Evolutionary conservation across 768 basidiomycete species (phyloP), one percentile per base, ranked within the genome.

Genomic region (Russula virescens): DNA sequence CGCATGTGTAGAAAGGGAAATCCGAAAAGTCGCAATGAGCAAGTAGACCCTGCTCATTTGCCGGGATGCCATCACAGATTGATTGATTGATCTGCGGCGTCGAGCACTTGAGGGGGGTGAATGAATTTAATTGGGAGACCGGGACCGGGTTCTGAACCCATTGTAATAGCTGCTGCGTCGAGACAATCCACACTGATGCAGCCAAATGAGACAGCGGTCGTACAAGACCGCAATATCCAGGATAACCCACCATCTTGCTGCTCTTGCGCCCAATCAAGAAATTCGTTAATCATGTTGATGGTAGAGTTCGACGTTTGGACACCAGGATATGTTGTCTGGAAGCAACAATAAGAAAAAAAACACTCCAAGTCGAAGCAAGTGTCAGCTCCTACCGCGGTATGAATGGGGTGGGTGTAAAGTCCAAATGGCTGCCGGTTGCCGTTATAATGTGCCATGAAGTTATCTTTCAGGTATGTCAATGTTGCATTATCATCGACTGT

Each of bases 381-480:
- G 10, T 35, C 43, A 8, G 56, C 4, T 70, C 79, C 56, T 60
- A 83, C 84, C 45, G 87, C 81, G 51, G 89, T 70, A 75, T 91
- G 88, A 70, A 91, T 87, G 34, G 89, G 89, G 72, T 92, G 90
- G 2, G 87, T 87, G 72, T 91, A 92, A 28, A 91, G 76, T 49
- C 90, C 90, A 61, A 91, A 83, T 0, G 90, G 90, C 70, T 89
- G 88, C 16, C 88, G 80, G 69, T 88, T 89, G 55, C 79, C 80
- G 64, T 80, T 84, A 73, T 91, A 91, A 73, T 91, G 89, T 53
- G 75, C 83, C 1, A 78, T 84, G 73, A 92, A 92, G 0, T 88
- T 88, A 55, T 72, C 79, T 75, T 89, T 76, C 84, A 91, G 85
- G 74, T 88, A 91, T 55, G 75, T 78, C 5, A 89, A 75, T 5